A percentile compares a stretch with the other conserved stretches of the same genome.
Evolutionary conservation across 176 grass and related monocot species (phyloP).

Genomic region (Olyra latifolia): DNA sequence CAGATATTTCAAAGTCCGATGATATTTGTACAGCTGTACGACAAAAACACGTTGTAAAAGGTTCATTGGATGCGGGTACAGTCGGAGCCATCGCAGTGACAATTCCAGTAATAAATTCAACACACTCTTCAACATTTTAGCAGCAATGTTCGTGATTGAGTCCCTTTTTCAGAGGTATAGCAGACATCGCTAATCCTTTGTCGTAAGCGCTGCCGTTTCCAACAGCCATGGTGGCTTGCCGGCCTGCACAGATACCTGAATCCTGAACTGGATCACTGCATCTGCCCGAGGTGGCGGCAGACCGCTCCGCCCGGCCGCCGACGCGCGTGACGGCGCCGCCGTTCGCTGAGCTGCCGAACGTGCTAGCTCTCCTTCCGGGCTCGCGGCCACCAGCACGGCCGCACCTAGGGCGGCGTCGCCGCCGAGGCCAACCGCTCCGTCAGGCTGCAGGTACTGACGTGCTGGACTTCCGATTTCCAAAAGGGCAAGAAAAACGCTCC

Average conservation of each 20-base stretch:
- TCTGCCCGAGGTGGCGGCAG: no score
- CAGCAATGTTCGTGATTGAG: not conserved
- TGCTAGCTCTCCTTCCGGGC: not conserved
- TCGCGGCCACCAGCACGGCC: no score
- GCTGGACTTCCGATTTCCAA: no score
- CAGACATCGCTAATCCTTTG: not conserved
- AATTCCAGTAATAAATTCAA: not conserved
- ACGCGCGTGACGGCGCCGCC: no score
- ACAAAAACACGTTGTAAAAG: constrained; percentile 6
- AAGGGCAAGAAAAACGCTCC: no score
- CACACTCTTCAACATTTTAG: not conserved
- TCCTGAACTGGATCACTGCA: not conserved
- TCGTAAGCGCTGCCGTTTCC: not conserved
- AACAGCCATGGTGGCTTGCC: not conserved
- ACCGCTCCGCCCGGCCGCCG: no score
- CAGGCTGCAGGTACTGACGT: no score
- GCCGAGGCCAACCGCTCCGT: no score
- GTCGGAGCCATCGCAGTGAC: not conserved
- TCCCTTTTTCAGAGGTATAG: no score
- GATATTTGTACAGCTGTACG: constrained; percentile 17
- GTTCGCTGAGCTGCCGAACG: not conserved
- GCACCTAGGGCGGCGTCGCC: not conserved
- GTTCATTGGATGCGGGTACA: constrained; percentile 2
- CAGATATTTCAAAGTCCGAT: not conserved
- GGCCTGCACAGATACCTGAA: not conserved